Conservation (phyloP, 768 basidiomycete species). For the Rhodotorula babjevae region DNA sequence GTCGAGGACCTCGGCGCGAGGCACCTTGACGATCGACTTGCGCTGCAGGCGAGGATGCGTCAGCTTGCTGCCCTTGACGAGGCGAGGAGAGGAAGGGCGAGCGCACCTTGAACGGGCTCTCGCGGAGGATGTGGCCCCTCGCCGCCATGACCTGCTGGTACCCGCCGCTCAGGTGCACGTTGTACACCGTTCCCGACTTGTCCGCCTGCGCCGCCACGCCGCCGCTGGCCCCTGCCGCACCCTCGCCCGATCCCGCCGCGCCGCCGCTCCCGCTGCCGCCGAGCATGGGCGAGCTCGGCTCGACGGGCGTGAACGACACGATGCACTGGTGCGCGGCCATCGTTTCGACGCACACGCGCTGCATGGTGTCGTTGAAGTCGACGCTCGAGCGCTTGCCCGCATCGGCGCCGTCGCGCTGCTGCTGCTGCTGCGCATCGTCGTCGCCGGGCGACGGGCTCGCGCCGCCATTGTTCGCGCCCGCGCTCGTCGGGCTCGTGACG, state of each 20-base stretch:
- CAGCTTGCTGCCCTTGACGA: no score
- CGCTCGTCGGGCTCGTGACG: neutral
- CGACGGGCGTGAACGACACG: slow-evolving; percentile 69
- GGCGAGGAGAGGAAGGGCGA: no score
- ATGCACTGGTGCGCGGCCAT: slow-evolving; percentile 77
- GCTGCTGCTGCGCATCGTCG: neutral
- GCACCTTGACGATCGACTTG: slow-evolving; percentile 78
- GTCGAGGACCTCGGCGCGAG: slow-evolving; percentile 89
- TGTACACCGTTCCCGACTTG: slow-evolving; percentile 51
- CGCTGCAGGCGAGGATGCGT: no score
- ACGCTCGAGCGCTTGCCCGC: slow-evolving; percentile 3
- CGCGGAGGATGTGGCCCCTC: slow-evolving; percentile 80
- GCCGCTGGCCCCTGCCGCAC: neutral
- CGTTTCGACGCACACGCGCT: slow-evolving; percentile 72
- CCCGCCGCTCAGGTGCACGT: slow-evolving; percentile 82
- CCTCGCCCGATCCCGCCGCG: slow-evolving; percentile 3
- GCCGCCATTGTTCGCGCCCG: neutral
- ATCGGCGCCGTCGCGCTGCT: neutral
- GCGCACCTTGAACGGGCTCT: slow-evolving; percentile 66
- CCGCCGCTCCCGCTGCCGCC: slow-evolving; percentile 4
- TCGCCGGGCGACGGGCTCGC: neutral
- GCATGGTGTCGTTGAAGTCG: slow-evolving; percentile 59
- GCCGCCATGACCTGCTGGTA: slow-evolving; percentile 91
- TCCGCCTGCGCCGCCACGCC: neutral
- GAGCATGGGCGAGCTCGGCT: slow-evolving; percentile 48